Conservation (phyloP, 768 basidiomycete genomes). For the Candolleomyces aberdarensis region DNA sequence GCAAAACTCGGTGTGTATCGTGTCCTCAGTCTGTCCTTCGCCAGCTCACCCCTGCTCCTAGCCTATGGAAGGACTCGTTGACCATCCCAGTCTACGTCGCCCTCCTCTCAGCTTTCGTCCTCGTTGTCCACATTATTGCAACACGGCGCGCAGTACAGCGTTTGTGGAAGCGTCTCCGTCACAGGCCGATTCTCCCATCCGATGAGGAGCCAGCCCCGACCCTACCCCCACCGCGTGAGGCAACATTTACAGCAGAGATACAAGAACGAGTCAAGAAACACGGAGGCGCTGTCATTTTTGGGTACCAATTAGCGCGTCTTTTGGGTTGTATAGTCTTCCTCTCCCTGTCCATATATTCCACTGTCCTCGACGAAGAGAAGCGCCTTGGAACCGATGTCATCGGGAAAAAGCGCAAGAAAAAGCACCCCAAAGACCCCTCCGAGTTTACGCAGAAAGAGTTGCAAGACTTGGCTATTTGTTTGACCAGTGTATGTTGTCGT, state of each 20-base stretch:
- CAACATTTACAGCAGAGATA: neutral
- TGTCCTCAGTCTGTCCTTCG: neutral
- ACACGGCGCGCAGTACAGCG: neutral
- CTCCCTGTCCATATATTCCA: slow-evolving; percentile 43
- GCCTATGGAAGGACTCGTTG: slow-evolving; percentile 5
- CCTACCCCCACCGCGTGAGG: neutral
- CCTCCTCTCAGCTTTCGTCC: neutral
- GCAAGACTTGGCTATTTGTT: slow-evolving; percentile 27
- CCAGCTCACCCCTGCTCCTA: neutral
- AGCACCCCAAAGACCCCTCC: slow-evolving; percentile 5
- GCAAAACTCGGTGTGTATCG: neutral
- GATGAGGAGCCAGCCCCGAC: neutral
- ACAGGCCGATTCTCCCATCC: neutral
- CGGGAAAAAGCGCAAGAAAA: slow-evolving; percentile 25
- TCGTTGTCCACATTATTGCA: slow-evolving; percentile 3
- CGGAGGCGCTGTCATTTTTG: slow-evolving; percentile 47
- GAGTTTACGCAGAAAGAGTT: slow-evolving; percentile 21
- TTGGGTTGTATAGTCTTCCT: slow-evolving; percentile 46
- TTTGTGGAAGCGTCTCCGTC: neutral
- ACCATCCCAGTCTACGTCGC: slow-evolving; percentile 4
- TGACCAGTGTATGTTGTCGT: slow-evolving; percentile 25
- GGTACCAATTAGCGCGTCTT: slow-evolving; percentile 44
- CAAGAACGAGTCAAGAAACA: slow-evolving; percentile 34
- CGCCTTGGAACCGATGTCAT: slow-evolving; percentile 5
- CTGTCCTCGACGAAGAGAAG: slow-evolving; percentile 30